A percentile compares a stretch with the other conserved stretches of the same genome.
Conservation (phyloP, 257 asterid species). For the Dorcoceras hygrometricum region DNA sequence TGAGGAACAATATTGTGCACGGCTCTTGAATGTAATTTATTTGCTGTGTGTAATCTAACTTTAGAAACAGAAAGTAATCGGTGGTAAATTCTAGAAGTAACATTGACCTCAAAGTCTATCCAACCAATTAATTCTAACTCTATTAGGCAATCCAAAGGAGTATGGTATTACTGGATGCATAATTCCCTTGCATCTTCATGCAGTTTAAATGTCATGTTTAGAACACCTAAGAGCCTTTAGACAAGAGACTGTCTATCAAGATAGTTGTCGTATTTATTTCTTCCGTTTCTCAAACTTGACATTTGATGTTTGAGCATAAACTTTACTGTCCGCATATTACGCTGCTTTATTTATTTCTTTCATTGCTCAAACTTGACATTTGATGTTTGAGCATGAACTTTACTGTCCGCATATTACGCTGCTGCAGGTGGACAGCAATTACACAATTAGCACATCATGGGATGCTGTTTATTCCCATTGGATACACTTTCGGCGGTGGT, state of each 20-base stretch:
- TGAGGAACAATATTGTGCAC: not conserved
- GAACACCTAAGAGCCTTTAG: too few relatives aligned
- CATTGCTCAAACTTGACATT: not conserved
- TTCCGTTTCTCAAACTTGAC: not conserved
- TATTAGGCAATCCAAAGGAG: too few relatives aligned
- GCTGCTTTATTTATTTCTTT: not conserved
- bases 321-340: not conserved
- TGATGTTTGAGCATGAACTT: not conserved
- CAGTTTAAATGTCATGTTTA: too few relatives aligned
- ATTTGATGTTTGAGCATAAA: not conserved
- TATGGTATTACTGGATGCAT: too few relatives aligned
- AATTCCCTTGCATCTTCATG: too few relatives aligned
- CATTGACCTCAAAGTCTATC: too few relatives aligned
- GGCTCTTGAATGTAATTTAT: not conserved
- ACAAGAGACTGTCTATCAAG: too few relatives aligned
- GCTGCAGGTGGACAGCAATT: conserved; percentile 72
- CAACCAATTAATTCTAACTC: too few relatives aligned
- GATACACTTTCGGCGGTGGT: conserved; percentile 78
- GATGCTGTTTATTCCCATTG: conserved; percentile 80
- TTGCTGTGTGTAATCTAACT: too few relatives aligned
- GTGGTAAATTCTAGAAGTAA: too few relatives aligned
- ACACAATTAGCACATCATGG: conserved; percentile 84
- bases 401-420: not conserved
- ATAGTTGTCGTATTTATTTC: too few relatives aligned
- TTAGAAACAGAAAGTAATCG: too few relatives aligned